These are phyloP conservation scores for Kitagawia praeruptora DNA, from an alignment of 129 eudicot genomes.

Conservation along the genomic window DNA sequence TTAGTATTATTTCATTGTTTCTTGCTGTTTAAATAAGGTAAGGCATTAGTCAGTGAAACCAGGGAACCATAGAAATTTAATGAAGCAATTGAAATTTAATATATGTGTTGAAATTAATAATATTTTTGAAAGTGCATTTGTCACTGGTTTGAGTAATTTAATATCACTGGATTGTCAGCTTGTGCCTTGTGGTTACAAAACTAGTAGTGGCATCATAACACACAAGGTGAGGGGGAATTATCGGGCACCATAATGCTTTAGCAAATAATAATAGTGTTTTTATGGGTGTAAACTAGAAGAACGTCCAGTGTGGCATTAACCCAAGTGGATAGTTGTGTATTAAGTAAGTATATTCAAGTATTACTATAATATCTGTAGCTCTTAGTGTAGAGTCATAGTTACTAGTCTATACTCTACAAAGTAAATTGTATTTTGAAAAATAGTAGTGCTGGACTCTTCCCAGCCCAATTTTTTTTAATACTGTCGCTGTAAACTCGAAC, in stretches of 20 bases:
- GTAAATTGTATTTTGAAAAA: too few species aligned
- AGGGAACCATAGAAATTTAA: not conserved
- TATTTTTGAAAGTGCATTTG: not conserved
- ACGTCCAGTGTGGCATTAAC: too few species aligned
- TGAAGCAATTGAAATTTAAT: not conserved
- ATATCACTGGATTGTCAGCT: not conserved
- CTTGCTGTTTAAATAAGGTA: too few species aligned
- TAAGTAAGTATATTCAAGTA: too few species aligned
- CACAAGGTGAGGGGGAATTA: not conserved
- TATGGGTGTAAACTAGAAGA: not conserved
- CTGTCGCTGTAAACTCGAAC: too few species aligned
- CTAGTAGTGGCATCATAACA: not conserved
- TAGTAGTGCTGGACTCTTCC: too few species aligned
- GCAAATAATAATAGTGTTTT: not conserved
- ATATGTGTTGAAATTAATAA: not conserved
- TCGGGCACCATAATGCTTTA: not conserved
- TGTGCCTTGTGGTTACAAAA: not conserved
- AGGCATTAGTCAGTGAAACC: not conserved
- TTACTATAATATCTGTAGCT: not conserved
- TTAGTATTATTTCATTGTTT: not conserved
- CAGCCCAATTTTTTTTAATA: too few species aligned
- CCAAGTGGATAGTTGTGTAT: too few species aligned
- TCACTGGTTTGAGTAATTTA: not conserved
- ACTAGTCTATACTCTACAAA: not conserved
- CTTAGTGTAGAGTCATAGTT: not conserved